Evolutionary conservation across 192 early-diverging fungal genomes (phyloP).

Genomic region (Linnemannia zychae): DNA sequence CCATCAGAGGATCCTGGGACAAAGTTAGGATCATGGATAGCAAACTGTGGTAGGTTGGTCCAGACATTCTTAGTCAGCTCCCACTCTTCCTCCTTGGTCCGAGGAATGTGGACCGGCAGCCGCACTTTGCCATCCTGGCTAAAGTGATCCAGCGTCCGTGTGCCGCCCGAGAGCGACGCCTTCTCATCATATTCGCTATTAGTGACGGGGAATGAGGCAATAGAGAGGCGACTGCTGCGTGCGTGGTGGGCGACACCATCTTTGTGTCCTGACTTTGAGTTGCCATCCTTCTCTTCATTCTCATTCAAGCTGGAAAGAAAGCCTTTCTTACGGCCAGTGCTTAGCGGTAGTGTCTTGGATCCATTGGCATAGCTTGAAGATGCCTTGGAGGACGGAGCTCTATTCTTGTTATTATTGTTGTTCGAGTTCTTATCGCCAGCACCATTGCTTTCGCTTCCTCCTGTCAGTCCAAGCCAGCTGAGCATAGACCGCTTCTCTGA

Average conservation of each 20-base stretch:
- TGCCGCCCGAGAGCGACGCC: not conserved
- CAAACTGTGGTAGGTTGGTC: conserved; percentile 48
- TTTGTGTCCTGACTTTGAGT: conserved; percentile 6
- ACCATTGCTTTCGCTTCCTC: conserved; percentile 11
- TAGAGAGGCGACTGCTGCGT: conserved; percentile 33
- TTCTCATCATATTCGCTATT: conserved; percentile 35
- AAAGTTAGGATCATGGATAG: conserved; percentile 37
- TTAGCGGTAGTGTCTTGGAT: conserved; percentile 44
- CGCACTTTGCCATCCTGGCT: conserved; percentile 29
- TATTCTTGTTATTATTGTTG: not conserved
- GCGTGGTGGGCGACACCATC: conserved; percentile 30
- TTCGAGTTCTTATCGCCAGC: not conserved
- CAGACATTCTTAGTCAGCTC: conserved; percentile 52
- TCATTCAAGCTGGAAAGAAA: conserved; percentile 32
- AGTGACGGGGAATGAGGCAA: conserved; percentile 24
- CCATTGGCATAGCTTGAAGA: conserved; percentile 18
- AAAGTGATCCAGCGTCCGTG: not conserved
- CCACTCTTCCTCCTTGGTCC: conserved; percentile 42
- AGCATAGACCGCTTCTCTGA: conserved; percentile 49
- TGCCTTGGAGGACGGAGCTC: not conserved
- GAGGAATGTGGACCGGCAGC: conserved; percentile 22
- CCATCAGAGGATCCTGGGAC: conserved; percentile 8
- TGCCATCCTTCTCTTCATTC: conserved; percentile 11
- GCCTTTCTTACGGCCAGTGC: conserved; percentile 45
- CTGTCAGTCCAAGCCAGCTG: conserved; percentile 35